A percentile compares a stretch with the other conserved stretches of the same genome.
These are phyloP conservation scores for Boletus speciosus DNA, from an alignment of 768 basidiomycete species.

Conservation along the genomic window DNA sequence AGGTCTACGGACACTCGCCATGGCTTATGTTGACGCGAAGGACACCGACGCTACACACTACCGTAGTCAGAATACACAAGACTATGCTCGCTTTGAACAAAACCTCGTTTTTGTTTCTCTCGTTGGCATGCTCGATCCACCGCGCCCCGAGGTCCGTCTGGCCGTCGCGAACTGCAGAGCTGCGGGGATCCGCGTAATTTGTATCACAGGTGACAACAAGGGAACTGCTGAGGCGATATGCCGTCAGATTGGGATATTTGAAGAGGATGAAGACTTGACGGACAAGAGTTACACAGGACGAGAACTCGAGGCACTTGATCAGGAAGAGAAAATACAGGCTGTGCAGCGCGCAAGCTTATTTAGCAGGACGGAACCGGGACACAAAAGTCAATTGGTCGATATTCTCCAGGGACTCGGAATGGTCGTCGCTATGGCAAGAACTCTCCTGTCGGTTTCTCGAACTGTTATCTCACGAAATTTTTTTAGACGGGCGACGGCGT, in stretches of 20 bases:
- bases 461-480: constrained; percentile 4
- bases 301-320: constrained; percentile 79
- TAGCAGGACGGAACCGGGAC: constrained; percentile 89
- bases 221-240: constrained; percentile 97
- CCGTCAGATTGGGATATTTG: constrained; percentile 92
- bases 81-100: constrained; percentile 89
- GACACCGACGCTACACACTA: constrained; percentile 82
- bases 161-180: constrained; percentile 89
- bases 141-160: constrained; percentile 84
- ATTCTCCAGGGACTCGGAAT: constrained; percentile 86
- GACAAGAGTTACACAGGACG: constrained; percentile 95
- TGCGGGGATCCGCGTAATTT: constrained; percentile 93
- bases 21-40: constrained; percentile 79
- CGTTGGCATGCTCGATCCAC: constrained; percentile 97
- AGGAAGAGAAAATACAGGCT: constrained; percentile 79
- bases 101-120: constrained; percentile 92
- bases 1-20: constrained; percentile 87
- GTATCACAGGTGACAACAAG: constrained; percentile 98
- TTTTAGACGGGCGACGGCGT: constrained; percentile 91
- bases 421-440: constrained; percentile 89
- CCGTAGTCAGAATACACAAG: constrained; percentile 68
- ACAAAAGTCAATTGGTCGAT: constrained; percentile 94
- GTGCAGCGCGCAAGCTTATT: constrained; percentile 90
- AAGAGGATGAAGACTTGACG: constrained; percentile 78
- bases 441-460: constrained; percentile 6